Evolutionary conservation across 108 stramenopile genomes (phyloP).

Genomic region (Nitzschia sp.): DNA sequence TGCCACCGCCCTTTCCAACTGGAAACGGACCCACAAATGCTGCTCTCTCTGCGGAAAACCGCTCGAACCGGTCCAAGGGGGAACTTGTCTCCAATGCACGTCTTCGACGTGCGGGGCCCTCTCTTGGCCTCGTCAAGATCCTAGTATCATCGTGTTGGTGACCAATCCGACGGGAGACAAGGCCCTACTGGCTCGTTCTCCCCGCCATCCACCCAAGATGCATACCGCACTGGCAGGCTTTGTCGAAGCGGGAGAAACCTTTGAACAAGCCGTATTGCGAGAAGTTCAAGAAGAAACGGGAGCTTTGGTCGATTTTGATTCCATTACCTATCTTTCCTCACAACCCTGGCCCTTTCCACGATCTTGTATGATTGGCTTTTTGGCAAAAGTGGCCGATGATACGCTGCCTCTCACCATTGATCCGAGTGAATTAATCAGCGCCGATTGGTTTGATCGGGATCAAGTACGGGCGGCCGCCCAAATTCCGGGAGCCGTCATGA

Average conservation of each 20-base stretch:
- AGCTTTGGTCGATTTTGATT: constrained; percentile 42
- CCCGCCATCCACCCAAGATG: constrained; percentile 64
- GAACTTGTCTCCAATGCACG: constrained; percentile 58
- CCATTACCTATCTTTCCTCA: constrained; percentile 57
- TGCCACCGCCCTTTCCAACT: constrained; percentile 68
- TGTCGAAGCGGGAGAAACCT: constrained; percentile 87
- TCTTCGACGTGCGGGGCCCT: constrained; percentile 26
- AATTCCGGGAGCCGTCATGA: constrained; percentile 58
- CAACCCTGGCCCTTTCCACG: constrained; percentile 91
- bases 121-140: constrained; percentile 83
- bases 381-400: constrained; percentile 57
- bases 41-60: constrained; percentile 65
- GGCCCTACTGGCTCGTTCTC: constrained; percentile 67
- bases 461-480: constrained; percentile 56
- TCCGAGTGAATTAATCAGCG: constrained; percentile 65
- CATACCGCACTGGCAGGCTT: constrained; percentile 84
- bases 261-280: constrained; percentile 70
- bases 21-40: constrained; percentile 51
- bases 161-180: constrained; percentile 45
- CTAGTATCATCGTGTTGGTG: constrained; percentile 74
- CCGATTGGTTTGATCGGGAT: constrained; percentile 64
- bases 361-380: constrained; percentile 75
- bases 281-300: constrained; percentile 84
- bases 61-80: constrained; percentile 47
- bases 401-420: constrained; percentile 51